Evolutionary conservation across 169 alveolate species (phyloP), one percentile per base, ranked within the genome.

Genomic region (Miamiensis avidus): DNA sequence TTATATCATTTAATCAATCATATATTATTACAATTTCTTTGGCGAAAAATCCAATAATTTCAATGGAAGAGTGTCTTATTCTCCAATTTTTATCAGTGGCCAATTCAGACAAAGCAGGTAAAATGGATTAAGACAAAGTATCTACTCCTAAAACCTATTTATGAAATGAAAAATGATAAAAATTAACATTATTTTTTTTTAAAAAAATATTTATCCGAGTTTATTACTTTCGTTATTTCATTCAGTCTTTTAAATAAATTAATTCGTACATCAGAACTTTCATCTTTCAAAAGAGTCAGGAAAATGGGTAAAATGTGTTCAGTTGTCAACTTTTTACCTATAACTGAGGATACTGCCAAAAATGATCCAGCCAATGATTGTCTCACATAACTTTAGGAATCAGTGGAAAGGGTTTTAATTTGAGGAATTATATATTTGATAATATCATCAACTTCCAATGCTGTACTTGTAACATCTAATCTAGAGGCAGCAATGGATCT

Each of bases 71-170:
- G 32, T 88, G 83, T 87, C 95, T 92, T 29, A 93, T 89, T 88
- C 98, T 84, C 97, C 98, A 96, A 85, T 94, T 91, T 82, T 94
- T 94, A 89, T 95, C 97, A 72, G 89, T 73, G 11, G 95, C 87
- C 65, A 96, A 86, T 73, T 93, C 97, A 20, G 91, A 75, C 26
- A 96, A 75, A 0, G 97, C 96, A 28, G 98, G 97, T 65, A 96
- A 84, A 64, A 96, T 92, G 73, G 93, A 87, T 76, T 93, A 86
- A 28, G 93, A 85, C 1, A 94, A 82, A 33, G 84, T 88, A 73
- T 93, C 96, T 32, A 90, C 86, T 29, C 95, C 96, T 15, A 96
- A 49, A 11, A 92, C 95, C 69, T 49, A 49, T n/a, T n/a, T n/a
- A n/a, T n/a, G n/a, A 49, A 49, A 49, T 49, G 20, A 49, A 49